Evolutionary conservation across 306 rosid species (phyloP).

Genomic region (Prunus salicina): DNA sequence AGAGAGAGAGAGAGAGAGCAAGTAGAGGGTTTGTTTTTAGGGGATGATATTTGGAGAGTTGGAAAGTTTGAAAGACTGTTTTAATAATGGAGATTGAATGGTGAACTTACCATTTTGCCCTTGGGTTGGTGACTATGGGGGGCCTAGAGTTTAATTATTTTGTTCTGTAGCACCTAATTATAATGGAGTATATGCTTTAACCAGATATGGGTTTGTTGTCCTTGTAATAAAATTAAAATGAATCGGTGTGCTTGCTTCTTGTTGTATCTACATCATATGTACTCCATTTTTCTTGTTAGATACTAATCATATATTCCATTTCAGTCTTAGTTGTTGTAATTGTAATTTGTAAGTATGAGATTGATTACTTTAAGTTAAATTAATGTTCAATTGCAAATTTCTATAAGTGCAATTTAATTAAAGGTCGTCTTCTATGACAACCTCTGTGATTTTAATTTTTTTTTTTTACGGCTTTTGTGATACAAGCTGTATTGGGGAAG

Average conservation of each 20-base stretch:
- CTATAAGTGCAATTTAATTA: background rate
- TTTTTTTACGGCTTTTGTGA: too few species aligned
- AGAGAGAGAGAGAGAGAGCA: slow-evolving; percentile 15
- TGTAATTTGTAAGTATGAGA: background rate
- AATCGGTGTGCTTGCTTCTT: slow-evolving; percentile 40
- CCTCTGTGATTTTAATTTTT: too few species aligned
- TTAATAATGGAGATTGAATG: slow-evolving; percentile 8
- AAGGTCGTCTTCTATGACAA: background rate
- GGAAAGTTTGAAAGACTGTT: slow-evolving; percentile 49
- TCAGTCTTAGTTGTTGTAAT: background rate
- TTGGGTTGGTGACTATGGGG: slow-evolving; percentile 34
- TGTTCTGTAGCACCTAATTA: slow-evolving; percentile 6
- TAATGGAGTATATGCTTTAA: background rate
- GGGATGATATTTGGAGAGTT: slow-evolving; percentile 4
- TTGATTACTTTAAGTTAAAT: background rate
- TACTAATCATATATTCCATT: background rate
- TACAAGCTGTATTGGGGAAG: accelerated
- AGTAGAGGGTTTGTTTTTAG: slow-evolving; percentile 15
- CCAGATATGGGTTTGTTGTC: background rate
- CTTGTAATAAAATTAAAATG: slow-evolving; percentile 13
- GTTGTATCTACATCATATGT: background rate
- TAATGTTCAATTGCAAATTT: background rate
- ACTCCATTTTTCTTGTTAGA: background rate
- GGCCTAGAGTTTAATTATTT: slow-evolving; percentile 22
- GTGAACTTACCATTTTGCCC: slow-evolving; percentile 41